These are phyloP conservation scores for Chytriomyces confervae DNA, from an alignment of 192 early-diverging fungal genomes.

Conservation along the genomic window DNA sequence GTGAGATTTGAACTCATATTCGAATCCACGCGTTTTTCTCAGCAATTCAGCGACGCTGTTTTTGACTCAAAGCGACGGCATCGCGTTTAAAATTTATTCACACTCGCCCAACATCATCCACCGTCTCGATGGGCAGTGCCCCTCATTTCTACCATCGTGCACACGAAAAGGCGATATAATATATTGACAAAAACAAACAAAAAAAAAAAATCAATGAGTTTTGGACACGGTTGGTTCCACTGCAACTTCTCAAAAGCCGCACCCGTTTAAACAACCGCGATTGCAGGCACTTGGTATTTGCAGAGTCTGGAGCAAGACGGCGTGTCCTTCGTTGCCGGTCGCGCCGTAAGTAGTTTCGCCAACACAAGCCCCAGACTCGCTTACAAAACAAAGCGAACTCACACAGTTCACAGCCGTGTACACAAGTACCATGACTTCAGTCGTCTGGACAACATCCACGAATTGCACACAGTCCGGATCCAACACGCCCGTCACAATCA, in stretches of 20 bases:
- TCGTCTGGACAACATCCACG: slow-evolving; percentile 14
- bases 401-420: background rate
- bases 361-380: background rate
- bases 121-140: too few relatives aligned
- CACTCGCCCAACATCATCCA: too few relatives aligned
- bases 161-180: too few relatives aligned
- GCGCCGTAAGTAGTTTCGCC: background rate
- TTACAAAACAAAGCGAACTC: background rate
- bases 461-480: background rate
- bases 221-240: background rate
- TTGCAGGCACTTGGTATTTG: slow-evolving; percentile 14
- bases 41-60: too few relatives aligned
- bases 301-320: slow-evolving; percentile 32
- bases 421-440: background rate
- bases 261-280: background rate
- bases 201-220: background rate
- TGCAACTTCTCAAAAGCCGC: background rate
- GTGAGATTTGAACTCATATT: too few relatives aligned
- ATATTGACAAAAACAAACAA: background rate
- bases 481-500: slow-evolving; percentile 2
- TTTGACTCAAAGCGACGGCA: too few relatives aligned
- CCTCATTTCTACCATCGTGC: too few relatives aligned
- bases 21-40: too few relatives aligned
- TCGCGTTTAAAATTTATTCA: too few relatives aligned
- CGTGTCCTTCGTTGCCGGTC: slow-evolving; percentile 9